Evolutionary conservation across 140 eudicot genomes (phyloP).

Genomic region (Senecio squalidus): DNA sequence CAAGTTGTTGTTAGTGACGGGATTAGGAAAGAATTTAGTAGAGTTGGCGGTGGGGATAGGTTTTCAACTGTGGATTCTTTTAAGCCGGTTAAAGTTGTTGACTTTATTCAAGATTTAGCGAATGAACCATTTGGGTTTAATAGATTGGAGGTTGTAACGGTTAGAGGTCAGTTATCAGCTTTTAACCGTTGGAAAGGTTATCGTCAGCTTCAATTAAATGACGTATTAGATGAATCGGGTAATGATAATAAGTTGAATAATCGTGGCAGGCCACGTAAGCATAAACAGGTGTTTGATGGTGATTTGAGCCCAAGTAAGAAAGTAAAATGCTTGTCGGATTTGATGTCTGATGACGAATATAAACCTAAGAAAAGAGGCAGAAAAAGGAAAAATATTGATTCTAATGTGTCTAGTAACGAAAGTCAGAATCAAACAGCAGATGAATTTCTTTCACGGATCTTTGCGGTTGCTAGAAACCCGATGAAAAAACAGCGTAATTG

Average conservation of each 20-base stretch:
- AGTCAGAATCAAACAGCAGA: constrained; percentile 12
- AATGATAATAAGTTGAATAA: constrained; percentile 10
- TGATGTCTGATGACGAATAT: constrained; percentile 32
- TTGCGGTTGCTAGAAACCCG: constrained; percentile 43
- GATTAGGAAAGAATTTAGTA: constrained; percentile 37
- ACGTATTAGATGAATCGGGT: constrained; percentile 26
- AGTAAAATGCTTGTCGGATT: constrained; percentile 29
- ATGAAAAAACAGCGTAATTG: constrained; percentile 17
- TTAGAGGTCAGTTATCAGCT: constrained; percentile 52
- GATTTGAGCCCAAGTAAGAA: constrained; percentile 27
- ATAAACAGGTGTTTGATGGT: constrained; percentile 17
- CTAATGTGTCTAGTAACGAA: background rate
- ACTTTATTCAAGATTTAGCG: constrained; percentile 39
- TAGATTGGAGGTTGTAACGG: constrained; percentile 31
- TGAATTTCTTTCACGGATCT: constrained; percentile 44
- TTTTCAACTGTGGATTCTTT: constrained; percentile 41
- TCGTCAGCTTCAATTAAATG: constrained; percentile 35
- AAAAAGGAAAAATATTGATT: constrained; percentile 19
- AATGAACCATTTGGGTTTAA: constrained; percentile 30
- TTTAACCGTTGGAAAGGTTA: constrained; percentile 65
- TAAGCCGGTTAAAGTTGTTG: constrained; percentile 37
- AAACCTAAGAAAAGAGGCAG: constrained; percentile 18
- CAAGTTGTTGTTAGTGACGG: constrained; percentile 48
- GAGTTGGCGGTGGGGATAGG: constrained; percentile 48
- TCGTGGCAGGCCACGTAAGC: constrained; percentile 28